Evolutionary conservation across 129 eudicot species (phyloP).

Genomic region (Ambrosia artemisiifolia): DNA sequence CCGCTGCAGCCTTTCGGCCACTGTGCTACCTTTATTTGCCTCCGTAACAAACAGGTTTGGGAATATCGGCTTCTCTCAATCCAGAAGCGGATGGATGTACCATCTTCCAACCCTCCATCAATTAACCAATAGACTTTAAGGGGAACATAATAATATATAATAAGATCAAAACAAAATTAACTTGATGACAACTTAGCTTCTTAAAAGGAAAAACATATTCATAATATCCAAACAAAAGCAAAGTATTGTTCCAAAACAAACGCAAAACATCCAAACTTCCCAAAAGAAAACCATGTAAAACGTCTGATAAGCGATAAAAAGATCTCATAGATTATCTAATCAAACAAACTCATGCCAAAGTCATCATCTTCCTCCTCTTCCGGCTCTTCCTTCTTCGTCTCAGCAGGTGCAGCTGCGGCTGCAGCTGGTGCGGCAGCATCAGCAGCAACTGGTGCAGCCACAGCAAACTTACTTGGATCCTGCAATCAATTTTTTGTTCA

Average conservation of each 20-base stretch:
- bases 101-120: too few species aligned
- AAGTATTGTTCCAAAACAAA: neutral
- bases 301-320: neutral
- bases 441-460: slow-evolving; percentile 40
- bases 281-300: neutral
- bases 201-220: too few species aligned
- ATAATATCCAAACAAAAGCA: neutral
- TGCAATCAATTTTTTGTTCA: slow-evolving; percentile 4
- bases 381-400: slow-evolving; percentile 69
- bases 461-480: slow-evolving; percentile 96
- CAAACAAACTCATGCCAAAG: slow-evolving; percentile 63
- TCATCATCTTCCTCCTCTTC: slow-evolving; percentile 84
- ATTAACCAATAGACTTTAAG: too few species aligned
- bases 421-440: slow-evolving; percentile 42
- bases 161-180: too few species aligned
- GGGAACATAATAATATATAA: too few species aligned
- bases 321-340: slow-evolving; percentile 22
- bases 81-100: too few species aligned
- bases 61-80: too few species aligned
- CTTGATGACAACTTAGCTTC: too few species aligned
- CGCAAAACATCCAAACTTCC: neutral
- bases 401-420: slow-evolving; percentile 55
- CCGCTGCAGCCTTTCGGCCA: too few species aligned
- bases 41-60: too few species aligned
- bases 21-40: too few species aligned